These are phyloP conservation scores for Trematosphaeria pertusa DNA, from an alignment of 2,329 filamentous ascomycete species.

Conservation along the genomic window DNA sequence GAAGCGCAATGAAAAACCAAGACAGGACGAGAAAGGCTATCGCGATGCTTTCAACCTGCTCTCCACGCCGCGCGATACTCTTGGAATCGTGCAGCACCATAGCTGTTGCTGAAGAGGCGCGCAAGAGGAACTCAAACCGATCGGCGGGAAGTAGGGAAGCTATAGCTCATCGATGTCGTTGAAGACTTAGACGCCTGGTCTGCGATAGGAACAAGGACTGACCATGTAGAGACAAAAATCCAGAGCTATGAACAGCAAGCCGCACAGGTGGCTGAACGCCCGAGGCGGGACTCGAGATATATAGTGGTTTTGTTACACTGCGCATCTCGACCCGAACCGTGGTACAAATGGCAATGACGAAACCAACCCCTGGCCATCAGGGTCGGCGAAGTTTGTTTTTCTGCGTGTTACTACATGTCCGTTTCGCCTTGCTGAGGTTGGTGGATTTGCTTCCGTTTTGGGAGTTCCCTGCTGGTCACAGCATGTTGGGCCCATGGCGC, in stretches of 20 bases:
- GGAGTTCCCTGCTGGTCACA: conserved; percentile 1
- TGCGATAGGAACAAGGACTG: not conserved
- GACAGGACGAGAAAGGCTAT: conserved; percentile 46
- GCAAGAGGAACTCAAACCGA: not conserved
- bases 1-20: conserved; percentile 48
- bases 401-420: conserved; percentile 8
- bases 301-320: conserved; percentile 5
- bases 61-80: conserved; percentile 25
- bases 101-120: not conserved
- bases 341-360: conserved; percentile 6
- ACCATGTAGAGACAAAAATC: not conserved
- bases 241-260: not conserved
- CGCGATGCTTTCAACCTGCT: conserved; percentile 31
- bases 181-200: too few relatives aligned
- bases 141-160: not conserved
- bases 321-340: not conserved
- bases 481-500: not conserved
- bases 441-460: conserved; percentile 5
- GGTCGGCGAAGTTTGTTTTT: conserved; percentile 10
- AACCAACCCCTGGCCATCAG: conserved; percentile 3
- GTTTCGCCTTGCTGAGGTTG: conserved; percentile 5
- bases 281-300: conserved; percentile 6
- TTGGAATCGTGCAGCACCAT: conserved; percentile 31
- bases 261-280: conserved; percentile 6
- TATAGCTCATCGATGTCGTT: not conserved